Evolutionary conservation across 192 early-diverging fungal species (phyloP).

Genomic region (Linderina pennispora): DNA sequence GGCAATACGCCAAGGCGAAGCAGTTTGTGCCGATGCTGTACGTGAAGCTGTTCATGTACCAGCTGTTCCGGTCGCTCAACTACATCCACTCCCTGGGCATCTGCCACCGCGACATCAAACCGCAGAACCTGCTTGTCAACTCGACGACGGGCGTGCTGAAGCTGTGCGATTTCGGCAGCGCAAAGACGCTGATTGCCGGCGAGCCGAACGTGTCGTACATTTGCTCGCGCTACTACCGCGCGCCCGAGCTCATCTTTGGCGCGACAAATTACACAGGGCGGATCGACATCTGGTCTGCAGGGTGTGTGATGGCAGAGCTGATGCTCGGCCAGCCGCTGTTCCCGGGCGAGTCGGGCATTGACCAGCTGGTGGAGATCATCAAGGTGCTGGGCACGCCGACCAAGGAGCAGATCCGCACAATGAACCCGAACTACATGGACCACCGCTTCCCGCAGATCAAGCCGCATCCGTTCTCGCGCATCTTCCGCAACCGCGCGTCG

Average conservation of each 20-base stretch:
- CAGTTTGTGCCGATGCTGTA: slow-evolving; percentile 92
- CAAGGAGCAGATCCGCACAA: slow-evolving; percentile 89
- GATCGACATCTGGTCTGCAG: slow-evolving; percentile 93
- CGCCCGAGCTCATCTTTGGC: slow-evolving; percentile 95
- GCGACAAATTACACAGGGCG: slow-evolving; percentile 86
- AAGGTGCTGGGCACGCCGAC: slow-evolving; percentile 97
- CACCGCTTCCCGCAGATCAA: slow-evolving; percentile 99
- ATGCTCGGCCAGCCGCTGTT: slow-evolving; percentile 91
- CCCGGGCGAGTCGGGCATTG: slow-evolving; percentile 94
- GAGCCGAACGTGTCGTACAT: slow-evolving; percentile 99
- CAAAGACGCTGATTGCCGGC: slow-evolving; percentile 88
- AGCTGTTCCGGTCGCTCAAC: slow-evolving; percentile 92
- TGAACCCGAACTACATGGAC: slow-evolving; percentile 98
- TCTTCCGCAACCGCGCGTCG: slow-evolving; percentile 78
- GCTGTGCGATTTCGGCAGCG: slow-evolving; percentile 97
- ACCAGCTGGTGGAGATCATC: slow-evolving; percentile 99
- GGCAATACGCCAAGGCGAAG: slow-evolving; percentile 85
- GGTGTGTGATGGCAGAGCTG: slow-evolving; percentile 95
- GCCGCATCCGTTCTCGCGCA: slow-evolving; percentile 78
- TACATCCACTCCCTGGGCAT: slow-evolving; percentile 97
- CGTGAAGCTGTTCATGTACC: slow-evolving; percentile 99
- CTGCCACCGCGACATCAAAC: slow-evolving; percentile 99
- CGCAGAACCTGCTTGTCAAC: slow-evolving; percentile 95
- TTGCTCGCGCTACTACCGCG: slow-evolving; percentile 96
- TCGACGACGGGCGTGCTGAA: slow-evolving; percentile 88